Base-by-base conservation (phyloP, 495 filamentous ascomycete genomes). In the Glutinoglossum americanum region DNA sequence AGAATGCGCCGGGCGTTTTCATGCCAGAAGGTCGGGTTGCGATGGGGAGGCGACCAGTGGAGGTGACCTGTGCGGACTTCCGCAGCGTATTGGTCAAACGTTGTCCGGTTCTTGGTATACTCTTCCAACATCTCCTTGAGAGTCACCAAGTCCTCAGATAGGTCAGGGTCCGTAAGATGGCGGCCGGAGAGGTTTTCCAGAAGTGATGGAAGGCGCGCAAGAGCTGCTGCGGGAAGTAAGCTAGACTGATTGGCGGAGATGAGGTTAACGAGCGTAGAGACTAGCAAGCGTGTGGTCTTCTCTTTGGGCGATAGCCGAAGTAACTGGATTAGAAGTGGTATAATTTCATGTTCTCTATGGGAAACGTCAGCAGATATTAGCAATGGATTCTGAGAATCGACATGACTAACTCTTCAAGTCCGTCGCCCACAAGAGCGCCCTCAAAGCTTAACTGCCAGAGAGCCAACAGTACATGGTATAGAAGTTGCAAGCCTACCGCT, bases 391-490 rank as follows among this genome's bases (percentile, higher is more conserved):
- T 56, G 11, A 23, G 27, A 28, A 17, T 23, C 11, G n/a, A 27
- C 37, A n/a, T 8, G 21, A 69, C 75, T 62, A 78, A 90, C 85
- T 86, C 78, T 69, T 94, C 82, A 41, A 96, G 70, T 32, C 84
- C 90, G 58, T 92, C 85, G 25, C 93, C 90, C 60, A 99, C 76
- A 7, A 84, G 71, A 30, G 73, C 74, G 25, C 82, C 85, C 65
- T 97, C 93, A 61, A 99, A 99, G 59, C 86, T 92, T 54, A 97
- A 73, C 72, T 97, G 88, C 93, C 93, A 99, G 25, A 97, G 67
- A 15, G 89, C 86, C 39, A 99, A 72, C 33, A 99, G 76, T 23
- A 95, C 84, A 62, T 95, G 88, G 66, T 99, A 99, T 27, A 99
- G 76, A 44, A 97, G 79, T 64, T 99, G 93, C 15, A 99, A 71